Conservation (phyloP, 805 yeast species). For the Spathaspora sp. region DNA sequence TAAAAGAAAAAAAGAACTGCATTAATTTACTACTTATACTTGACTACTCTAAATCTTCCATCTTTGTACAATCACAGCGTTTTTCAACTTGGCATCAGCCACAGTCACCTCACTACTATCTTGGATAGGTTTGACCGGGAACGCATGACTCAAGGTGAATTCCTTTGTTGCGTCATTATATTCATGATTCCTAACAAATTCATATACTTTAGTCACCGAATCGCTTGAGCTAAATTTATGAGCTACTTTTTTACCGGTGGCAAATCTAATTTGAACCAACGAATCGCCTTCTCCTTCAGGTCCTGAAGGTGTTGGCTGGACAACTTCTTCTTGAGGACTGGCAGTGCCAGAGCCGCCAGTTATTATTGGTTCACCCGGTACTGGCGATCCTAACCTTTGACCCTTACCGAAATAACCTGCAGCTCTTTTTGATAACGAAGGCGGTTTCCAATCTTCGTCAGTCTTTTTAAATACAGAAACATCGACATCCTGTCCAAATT, state of each 20-base stretch:
- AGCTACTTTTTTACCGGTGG: constrained; percentile 70
- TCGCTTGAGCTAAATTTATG: constrained; percentile 63
- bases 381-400: constrained; percentile 83
- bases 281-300: constrained; percentile 56
- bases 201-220: constrained; percentile 63
- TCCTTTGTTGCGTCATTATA: constrained; percentile 44
- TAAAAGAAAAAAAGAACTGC: not conserved
- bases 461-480: constrained; percentile 78
- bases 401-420: constrained; percentile 81
- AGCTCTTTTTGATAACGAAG: constrained; percentile 42
- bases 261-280: constrained; percentile 76
- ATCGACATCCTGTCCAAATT: constrained; percentile 89
- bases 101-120: constrained; percentile 51
- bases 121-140: constrained; percentile 74
- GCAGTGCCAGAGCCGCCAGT: constrained; percentile 8
- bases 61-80: constrained; percentile 88
- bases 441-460: constrained; percentile 78
- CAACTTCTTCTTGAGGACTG: not conserved
- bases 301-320: constrained; percentile 11
- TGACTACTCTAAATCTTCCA: constrained; percentile 43
- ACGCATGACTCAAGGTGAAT: constrained; percentile 71
- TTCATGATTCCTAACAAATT: constrained; percentile 52
- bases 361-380: constrained; percentile 66
- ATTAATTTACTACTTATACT: not conserved
- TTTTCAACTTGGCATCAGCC: constrained; percentile 70